These are phyloP conservation scores for Ceratocystis variospora DNA, from an alignment of 2,329 filamentous ascomycete species.

Conservation along the genomic window DNA sequence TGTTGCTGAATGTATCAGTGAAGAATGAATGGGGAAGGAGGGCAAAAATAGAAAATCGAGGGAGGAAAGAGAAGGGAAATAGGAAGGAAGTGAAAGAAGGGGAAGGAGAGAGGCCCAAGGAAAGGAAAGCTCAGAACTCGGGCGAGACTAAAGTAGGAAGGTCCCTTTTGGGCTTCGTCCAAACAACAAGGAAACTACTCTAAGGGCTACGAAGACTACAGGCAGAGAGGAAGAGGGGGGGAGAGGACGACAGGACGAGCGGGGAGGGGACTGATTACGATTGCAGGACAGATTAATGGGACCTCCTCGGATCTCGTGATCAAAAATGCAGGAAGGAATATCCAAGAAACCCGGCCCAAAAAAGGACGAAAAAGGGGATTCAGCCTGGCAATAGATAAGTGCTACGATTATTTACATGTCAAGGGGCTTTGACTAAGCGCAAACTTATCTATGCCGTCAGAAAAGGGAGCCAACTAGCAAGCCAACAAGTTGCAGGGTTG, in stretches of 20 bases:
- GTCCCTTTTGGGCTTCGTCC: neutral
- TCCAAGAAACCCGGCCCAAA: neutral
- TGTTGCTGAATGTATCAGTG: neutral
- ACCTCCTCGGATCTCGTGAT: neutral
- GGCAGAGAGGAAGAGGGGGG: neutral
- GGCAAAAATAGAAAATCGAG: neutral
- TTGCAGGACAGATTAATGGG: neutral
- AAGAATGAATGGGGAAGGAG: neutral
- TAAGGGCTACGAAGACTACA: neutral
- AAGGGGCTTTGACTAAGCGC: neutral
- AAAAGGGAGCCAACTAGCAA: neutral
- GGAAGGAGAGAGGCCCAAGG: neutral
- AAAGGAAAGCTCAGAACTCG: neutral
- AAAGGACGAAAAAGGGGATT: neutral
- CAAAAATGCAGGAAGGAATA: slow-evolving; percentile 6
- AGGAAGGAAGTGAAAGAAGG: neutral
- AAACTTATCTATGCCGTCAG: slow-evolving; percentile 1
- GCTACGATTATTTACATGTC: neutral
- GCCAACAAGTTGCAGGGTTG: neutral
- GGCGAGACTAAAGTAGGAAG: neutral
- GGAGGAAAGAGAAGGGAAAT: neutral
- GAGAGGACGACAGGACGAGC: neutral
- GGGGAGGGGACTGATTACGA: neutral
- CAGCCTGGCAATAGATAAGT: neutral
- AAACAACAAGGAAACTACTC: neutral